Percentiles rank a stretch among this genome's conserved stretches.
phyloP scores from a whole-genome alignment of 148 eudicot species.

The Chenopodium album region DNA sequence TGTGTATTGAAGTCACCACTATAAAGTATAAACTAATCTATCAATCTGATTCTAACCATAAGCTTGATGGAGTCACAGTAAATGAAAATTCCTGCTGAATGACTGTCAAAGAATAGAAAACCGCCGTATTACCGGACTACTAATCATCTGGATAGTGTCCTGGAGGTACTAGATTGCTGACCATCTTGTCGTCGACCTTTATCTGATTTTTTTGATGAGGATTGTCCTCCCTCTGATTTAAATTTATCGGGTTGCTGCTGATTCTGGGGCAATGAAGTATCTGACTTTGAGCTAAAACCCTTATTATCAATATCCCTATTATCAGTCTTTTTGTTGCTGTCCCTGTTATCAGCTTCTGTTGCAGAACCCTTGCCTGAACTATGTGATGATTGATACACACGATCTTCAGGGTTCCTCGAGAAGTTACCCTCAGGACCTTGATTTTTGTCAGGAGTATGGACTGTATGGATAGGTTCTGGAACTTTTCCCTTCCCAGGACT shows the following conservation, averaged over 20 bases:
- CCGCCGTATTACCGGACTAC: slow-evolving; percentile 6
- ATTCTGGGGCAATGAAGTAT: background rate
- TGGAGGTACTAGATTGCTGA: slow-evolving; percentile 32
- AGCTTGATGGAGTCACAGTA: background rate
- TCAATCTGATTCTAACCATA: slow-evolving; percentile 9
- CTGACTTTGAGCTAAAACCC: background rate
- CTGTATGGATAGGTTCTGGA: slow-evolving; percentile 27
- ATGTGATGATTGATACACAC: slow-evolving; percentile 19
- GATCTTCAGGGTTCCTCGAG: slow-evolving; percentile 21
- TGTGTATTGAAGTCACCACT: slow-evolving; percentile 11
- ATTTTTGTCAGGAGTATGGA: slow-evolving; percentile 27
- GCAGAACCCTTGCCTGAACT: slow-evolving; percentile 20
- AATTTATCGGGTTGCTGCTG: slow-evolving; percentile 43
- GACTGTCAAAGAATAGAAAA: background rate
- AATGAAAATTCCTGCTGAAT: background rate
- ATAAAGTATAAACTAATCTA: background rate
- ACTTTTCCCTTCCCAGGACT: slow-evolving; percentile 37
- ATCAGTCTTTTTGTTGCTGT: slow-evolving; percentile 13
- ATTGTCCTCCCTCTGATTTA: slow-evolving; percentile 47
- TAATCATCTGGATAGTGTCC: slow-evolving; percentile 54
- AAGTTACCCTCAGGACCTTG: slow-evolving; percentile 30
- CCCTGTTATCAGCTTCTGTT: slow-evolving; percentile 29
- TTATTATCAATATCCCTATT: slow-evolving; percentile 13
- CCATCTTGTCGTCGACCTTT: slow-evolving; percentile 46
- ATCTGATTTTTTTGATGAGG: slow-evolving; percentile 38